These are phyloP conservation scores for Leccinum solheimii DNA, from an alignment of 1,284 basidiomycete genomes.

Conservation along the genomic window DNA sequence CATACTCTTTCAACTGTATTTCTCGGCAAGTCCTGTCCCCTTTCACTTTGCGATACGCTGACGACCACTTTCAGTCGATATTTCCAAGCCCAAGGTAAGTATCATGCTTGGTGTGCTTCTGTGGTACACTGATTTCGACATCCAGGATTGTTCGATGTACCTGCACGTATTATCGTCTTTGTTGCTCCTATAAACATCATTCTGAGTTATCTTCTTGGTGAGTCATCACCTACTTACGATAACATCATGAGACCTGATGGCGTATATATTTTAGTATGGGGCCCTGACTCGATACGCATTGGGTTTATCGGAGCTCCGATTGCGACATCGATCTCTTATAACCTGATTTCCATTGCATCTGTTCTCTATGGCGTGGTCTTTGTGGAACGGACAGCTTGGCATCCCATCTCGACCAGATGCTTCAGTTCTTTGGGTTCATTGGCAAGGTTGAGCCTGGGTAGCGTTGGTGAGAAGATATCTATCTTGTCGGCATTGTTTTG, in stretches of 20 bases:
- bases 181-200: conserved; percentile 87
- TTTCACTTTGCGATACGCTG: conserved; percentile 27
- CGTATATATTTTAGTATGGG: conserved; percentile 64
- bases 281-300: conserved; percentile 71
- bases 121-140: conserved; percentile 3
- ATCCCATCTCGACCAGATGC: conserved; percentile 67
- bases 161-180: conserved; percentile 81
- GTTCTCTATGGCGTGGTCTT: conserved; percentile 75
- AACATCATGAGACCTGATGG: conserved; percentile 4
- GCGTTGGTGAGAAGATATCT: conserved; percentile 51
- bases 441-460: conserved; percentile 73
- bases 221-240: conserved; percentile 8
- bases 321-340: conserved; percentile 87
- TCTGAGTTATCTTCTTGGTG: conserved; percentile 82
- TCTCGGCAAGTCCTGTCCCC: conserved; percentile 47
- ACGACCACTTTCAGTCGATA: conserved; percentile 60
- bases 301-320: conserved; percentile 95
- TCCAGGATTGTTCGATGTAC: conserved; percentile 78
- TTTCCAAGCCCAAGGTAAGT: conserved; percentile 81
- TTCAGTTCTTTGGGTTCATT: conserved; percentile 76
- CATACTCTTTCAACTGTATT: conserved; percentile 78
- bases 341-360: conserved; percentile 72
- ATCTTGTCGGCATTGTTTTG: neutral
- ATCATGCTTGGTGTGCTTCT: neutral
- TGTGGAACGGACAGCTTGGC: conserved; percentile 82